Conservation (phyloP, 257 asterid genomes). For the Solanum etuberosum region DNA sequence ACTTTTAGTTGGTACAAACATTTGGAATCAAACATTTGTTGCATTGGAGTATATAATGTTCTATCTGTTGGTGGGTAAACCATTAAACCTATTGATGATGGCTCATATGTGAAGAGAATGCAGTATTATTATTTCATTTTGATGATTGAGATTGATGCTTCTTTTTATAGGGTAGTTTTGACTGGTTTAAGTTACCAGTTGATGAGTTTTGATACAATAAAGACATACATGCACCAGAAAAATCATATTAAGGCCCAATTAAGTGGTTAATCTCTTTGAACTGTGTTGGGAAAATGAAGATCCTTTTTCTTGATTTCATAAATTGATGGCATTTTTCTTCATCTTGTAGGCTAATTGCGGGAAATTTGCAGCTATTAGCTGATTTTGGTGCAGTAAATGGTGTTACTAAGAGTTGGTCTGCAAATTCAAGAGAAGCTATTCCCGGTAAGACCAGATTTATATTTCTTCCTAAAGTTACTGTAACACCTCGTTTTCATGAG, state of each 20-base stretch:
- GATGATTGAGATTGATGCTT: background rate
- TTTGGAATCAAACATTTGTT: background rate
- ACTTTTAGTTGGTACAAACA: background rate
- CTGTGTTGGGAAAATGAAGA: background rate
- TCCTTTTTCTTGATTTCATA: constrained; percentile 2
- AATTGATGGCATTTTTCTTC: constrained; percentile 8
- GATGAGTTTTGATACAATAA: background rate
- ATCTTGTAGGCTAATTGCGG: constrained; percentile 39
- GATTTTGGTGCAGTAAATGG: constrained; percentile 22
- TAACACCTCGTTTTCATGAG: background rate
- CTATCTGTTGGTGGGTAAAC: background rate
- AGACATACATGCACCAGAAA: background rate
- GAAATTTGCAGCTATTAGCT: constrained; percentile 13
- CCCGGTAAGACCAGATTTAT: constrained; percentile 32
- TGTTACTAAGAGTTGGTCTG: constrained; percentile 21
- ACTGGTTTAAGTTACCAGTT: background rate
- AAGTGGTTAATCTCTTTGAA: background rate
- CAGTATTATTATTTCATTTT: background rate
- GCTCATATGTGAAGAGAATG: background rate
- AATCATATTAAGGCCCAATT: background rate
- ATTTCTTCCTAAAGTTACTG: background rate
- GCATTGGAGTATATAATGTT: background rate
- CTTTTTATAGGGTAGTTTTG: background rate
- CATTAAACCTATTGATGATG: background rate
- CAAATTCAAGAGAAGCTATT: constrained; percentile 19